Percentiles rank a stretch among this genome's conserved stretches.
Evolutionary conservation across 208 protist genomes (phyloP).

Genomic region (Blechomonas ayalai): DNA sequence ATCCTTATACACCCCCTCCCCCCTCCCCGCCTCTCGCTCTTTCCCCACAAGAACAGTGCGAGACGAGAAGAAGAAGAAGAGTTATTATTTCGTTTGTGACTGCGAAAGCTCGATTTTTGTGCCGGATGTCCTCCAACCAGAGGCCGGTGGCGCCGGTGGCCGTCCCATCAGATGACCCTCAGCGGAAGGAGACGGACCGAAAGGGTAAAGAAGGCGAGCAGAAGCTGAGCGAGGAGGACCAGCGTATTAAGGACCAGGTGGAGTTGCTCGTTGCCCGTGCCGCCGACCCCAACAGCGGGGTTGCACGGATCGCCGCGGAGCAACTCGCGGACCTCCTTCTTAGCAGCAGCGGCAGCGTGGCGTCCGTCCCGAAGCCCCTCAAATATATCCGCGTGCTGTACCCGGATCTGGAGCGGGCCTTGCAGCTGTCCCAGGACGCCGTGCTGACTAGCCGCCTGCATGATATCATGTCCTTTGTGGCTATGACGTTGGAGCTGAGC

Average conservation of each 20-base stretch:
- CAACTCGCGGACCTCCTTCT: slow-evolving; percentile 91
- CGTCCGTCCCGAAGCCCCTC: slow-evolving; percentile 98
- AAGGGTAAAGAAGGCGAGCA: slow-evolving; percentile 34
- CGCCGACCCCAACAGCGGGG: slow-evolving; percentile 58
- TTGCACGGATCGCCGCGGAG: slow-evolving; percentile 87
- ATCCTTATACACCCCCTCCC: no score
- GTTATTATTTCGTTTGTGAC: slow-evolving; percentile 3
- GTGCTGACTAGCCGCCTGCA: slow-evolving; percentile 78
- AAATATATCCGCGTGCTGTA: slow-evolving; percentile 98
- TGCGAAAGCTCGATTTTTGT: no score
- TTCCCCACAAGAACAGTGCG: neutral
- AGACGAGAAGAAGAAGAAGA: neutral
- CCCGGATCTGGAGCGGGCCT: slow-evolving; percentile 80
- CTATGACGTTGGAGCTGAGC: slow-evolving; percentile 94
- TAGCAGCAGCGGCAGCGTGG: slow-evolving; percentile 95
- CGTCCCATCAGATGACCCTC: slow-evolving; percentile 57
- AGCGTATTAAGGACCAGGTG: slow-evolving; percentile 91
- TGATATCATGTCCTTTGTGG: slow-evolving; percentile 97
- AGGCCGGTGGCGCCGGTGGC: slow-evolving; percentile 8
- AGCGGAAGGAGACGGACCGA: slow-evolving; percentile 39
- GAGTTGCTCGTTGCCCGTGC: slow-evolving; percentile 89
- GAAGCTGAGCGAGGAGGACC: slow-evolving; percentile 92
- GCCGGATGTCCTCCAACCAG: neutral
- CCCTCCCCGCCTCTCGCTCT: no score
- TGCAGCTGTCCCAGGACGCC: slow-evolving; percentile 54